Base-by-base conservation (phyloP, 2,329 filamentous ascomycete genomes). In the Colletotrichum filicis region DNA sequence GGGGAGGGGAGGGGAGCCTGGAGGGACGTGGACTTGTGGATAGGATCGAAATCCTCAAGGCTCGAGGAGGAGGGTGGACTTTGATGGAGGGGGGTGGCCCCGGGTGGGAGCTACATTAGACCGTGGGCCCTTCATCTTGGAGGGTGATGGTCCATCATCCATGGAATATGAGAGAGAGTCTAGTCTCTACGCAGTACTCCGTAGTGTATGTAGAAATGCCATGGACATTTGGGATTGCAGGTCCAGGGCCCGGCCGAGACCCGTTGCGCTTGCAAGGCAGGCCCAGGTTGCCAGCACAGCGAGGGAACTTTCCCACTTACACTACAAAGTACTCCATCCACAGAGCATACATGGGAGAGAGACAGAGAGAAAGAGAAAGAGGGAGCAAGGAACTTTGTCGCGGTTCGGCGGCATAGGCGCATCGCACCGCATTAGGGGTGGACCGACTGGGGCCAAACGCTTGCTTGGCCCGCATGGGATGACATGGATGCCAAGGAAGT, bases 71-170 rank as follows among this genome's bases (percentile, higher is more conserved):
- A 60, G 53, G 49, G 42, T 49, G 42, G 42, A 49, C 42, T 49
- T n/a, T 8, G 42, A n/a, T 35, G 28, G 64, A 12, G 11, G 22
- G 26, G 53, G 59, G 37, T 42, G 37, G 37, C 37, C 37, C 37
- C 37, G 37, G 37, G 37, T 53, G 37, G 49, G 49, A n/a, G 66
- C 32, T 59, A 58, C 30, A 26, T 55, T 73, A 57, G 69, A 71
- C 64, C 65, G 65, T 68, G 69, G 70, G 70, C 59, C 58, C 66
- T 73, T 73, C 66, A 69, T 73, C 59, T 73, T 69, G 66, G 70
- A 59, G 42, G 57, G 30, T 4, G 24, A 61, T 46, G 58, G 58
- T 42, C 35, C 28, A 28, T 28, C 12, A 9, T 24, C 46, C 60
- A 53, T 37, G 60, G 55, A 16, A 1, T 19, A 42, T 8, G 37